phyloP scores from a whole-genome alignment of 2,329 filamentous ascomycete species.

The Didymella arachidicola region DNA sequence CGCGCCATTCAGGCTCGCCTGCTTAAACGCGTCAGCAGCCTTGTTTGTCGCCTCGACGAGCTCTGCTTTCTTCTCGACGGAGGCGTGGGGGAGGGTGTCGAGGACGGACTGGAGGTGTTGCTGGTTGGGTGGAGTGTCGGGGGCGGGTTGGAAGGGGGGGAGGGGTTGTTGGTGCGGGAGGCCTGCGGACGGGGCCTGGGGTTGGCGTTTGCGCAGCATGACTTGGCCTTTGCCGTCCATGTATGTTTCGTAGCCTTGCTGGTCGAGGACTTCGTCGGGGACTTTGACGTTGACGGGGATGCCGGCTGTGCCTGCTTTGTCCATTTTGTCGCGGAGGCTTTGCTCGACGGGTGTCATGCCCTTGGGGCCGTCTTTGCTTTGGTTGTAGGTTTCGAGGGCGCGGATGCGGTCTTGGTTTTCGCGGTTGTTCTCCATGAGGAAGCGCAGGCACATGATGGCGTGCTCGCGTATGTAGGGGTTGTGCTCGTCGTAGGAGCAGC shows the following conservation, averaged over 20 bases:
- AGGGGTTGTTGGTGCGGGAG: background rate
- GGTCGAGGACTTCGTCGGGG: slow-evolving; percentile 58
- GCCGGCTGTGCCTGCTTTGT: slow-evolving; percentile 14
- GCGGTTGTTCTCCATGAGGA: slow-evolving; percentile 74
- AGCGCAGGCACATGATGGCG: slow-evolving; percentile 61
- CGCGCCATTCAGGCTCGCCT: background rate
- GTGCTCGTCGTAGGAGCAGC: slow-evolving; percentile 88
- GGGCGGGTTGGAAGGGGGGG: background rate
- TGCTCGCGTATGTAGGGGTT: slow-evolving; percentile 94
- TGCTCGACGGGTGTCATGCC: slow-evolving; percentile 23
- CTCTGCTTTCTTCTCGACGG: too few relatives aligned
- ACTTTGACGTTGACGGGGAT: slow-evolving; percentile 46
- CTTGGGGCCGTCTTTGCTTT: slow-evolving; percentile 27
- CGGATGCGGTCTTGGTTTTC: slow-evolving; percentile 76
- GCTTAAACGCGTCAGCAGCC: too few relatives aligned
- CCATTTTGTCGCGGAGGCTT: slow-evolving; percentile 12
- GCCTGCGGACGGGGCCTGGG: slow-evolving; percentile 14
- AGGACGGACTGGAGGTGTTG: background rate
- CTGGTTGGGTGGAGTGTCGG: background rate
- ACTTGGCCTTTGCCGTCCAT: slow-evolving; percentile 59
- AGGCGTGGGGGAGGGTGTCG: too few relatives aligned
- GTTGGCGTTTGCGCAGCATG: slow-evolving; percentile 55
- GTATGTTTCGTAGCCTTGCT: slow-evolving; percentile 60
- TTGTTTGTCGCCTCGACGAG: too few relatives aligned
- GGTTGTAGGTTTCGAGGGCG: slow-evolving; percentile 59